phyloP scores from a whole-genome alignment of 768 basidiomycete genomes.

The Termitomyces sp. region DNA sequence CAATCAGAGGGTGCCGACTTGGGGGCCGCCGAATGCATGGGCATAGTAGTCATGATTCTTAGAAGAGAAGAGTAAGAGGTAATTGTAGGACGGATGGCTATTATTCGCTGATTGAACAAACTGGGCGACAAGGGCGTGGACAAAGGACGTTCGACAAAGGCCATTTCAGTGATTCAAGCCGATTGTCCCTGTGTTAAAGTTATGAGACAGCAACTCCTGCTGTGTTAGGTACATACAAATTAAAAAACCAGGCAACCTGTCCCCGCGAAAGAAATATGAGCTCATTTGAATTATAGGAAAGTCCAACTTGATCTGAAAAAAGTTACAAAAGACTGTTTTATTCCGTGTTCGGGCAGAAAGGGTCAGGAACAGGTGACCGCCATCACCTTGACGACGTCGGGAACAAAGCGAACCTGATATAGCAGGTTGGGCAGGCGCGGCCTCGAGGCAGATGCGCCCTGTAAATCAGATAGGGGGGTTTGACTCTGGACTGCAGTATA shows the following conservation, averaged over 20 bases:
- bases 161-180: background rate
- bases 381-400: conserved; percentile 13
- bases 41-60: background rate
- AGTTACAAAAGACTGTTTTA: background rate
- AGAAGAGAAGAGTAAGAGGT: background rate
- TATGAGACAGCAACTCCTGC: background rate
- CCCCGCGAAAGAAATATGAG: background rate
- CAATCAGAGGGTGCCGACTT: no score
- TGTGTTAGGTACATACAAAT: background rate
- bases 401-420: conserved; percentile 12
- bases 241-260: background rate
- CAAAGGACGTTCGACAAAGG: background rate
- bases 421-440: background rate
- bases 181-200: background rate
- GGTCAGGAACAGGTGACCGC: background rate
- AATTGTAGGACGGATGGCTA: background rate
- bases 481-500: background rate
- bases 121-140: background rate
- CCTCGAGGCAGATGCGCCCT: background rate
- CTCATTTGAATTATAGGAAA: background rate
- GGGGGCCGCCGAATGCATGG: no score
- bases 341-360: background rate
- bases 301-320: background rate
- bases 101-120: background rate
- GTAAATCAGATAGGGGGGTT: conserved; percentile 9